Conservation (phyloP, 2,329 filamentous ascomycete genomes). For the Penicillium sumatraense region DNA sequence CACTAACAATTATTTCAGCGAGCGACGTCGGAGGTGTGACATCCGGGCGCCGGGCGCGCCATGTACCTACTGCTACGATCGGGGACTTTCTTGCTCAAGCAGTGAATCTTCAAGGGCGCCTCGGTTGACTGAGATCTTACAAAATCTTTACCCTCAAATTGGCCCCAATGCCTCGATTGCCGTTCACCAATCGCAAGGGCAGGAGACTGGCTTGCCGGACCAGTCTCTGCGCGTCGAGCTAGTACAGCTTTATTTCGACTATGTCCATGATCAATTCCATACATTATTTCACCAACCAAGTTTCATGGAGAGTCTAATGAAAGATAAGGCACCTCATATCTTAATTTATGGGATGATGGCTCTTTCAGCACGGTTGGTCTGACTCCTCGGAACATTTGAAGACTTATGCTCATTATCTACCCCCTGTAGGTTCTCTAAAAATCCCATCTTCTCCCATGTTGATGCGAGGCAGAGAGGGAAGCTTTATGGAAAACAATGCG, state of each 20-base stretch:
- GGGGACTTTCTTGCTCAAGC: slow-evolving; percentile 9
- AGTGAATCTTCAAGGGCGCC: neutral
- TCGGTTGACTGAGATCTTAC: neutral
- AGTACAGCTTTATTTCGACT: slow-evolving; percentile 22
- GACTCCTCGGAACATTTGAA: neutral
- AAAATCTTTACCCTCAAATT: neutral
- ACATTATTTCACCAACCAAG: slow-evolving; percentile 21
- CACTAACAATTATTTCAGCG: slow-evolving; percentile 2
- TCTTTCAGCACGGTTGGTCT: slow-evolving; percentile 20
- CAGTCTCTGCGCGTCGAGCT: slow-evolving; percentile 15
- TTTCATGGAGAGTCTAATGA: slow-evolving; percentile 14
- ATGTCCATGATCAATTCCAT: slow-evolving; percentile 26
- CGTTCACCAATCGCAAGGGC: neutral
- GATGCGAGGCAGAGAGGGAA: slow-evolving; percentile 21
- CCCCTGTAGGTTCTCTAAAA: slow-evolving; percentile 14
- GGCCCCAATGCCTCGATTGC: neutral
- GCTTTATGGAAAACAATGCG: slow-evolving; percentile 18
- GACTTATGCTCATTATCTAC: slow-evolving; percentile 1
- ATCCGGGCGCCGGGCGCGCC: slow-evolving; percentile 10
- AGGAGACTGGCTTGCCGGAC: slow-evolving; percentile 1
- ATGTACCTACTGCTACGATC: slow-evolving; percentile 15
- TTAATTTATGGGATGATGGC: slow-evolving; percentile 23
- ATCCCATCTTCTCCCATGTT: slow-evolving; percentile 7
- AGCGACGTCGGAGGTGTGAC: slow-evolving; percentile 19
- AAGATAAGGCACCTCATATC: slow-evolving; percentile 11